Evolutionary conservation across 2,329 filamentous ascomycete species (phyloP).

Genomic region (Trichoderma atrobrunneum): DNA sequence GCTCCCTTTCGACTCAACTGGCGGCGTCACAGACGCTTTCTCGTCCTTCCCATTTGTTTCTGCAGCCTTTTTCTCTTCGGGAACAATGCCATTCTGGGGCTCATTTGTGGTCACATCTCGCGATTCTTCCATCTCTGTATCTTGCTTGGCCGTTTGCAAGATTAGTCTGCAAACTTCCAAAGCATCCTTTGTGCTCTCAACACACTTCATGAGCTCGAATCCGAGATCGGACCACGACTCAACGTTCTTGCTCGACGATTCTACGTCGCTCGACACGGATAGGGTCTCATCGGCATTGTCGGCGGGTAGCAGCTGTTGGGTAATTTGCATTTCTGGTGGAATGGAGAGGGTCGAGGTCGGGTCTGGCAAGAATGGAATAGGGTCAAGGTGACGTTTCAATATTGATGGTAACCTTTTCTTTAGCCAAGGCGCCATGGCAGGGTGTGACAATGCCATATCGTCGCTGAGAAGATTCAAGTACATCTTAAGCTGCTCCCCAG

Average conservation of each 20-base stretch:
- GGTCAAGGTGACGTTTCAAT: constrained; percentile 56
- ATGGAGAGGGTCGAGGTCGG: constrained; percentile 42
- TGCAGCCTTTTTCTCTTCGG: constrained; percentile 2
- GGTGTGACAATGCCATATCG: constrained; percentile 56
- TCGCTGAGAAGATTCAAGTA: constrained; percentile 54
- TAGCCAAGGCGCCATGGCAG: constrained; percentile 56
- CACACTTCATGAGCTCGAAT: constrained; percentile 33
- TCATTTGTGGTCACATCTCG: constrained; percentile 22
- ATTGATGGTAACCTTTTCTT: constrained; percentile 50
- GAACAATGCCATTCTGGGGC: background rate
- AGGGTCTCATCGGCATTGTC: background rate
- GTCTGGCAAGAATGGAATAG: constrained; percentile 60
- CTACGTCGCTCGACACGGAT: background rate
- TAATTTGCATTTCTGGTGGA: constrained; percentile 23
- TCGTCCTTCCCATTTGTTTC: constrained; percentile 13
- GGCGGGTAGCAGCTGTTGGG: background rate
- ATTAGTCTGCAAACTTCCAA: constrained; percentile 32
- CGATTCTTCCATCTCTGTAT: constrained; percentile 27
- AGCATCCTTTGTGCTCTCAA: constrained; percentile 30
- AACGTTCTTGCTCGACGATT: constrained; percentile 19
- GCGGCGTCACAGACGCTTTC: constrained; percentile 1
- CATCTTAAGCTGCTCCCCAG: constrained; percentile 59
- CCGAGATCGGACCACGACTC: constrained; percentile 37
- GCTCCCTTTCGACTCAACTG: constrained; percentile 25
- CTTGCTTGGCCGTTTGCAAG: constrained; percentile 27